A percentile compares a stretch with the other conserved stretches of the same genome.
These are phyloP conservation scores for Eimeria zaria DNA, from an alignment of 169 alveolate species.

Conservation along the genomic window DNA sequence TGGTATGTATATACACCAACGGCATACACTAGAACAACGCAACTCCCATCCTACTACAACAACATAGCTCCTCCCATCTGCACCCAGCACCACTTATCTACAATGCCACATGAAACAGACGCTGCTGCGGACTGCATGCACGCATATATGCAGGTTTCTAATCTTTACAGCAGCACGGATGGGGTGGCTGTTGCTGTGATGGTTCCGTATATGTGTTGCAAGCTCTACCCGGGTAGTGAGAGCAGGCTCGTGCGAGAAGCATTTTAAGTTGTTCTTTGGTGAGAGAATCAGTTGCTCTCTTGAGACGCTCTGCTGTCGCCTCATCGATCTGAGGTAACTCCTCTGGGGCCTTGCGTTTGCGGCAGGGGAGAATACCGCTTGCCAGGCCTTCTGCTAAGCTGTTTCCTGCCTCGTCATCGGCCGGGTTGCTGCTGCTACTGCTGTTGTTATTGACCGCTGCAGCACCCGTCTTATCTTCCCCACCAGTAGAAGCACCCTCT, in stretches of 20 bases:
- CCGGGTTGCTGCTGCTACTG: slow-evolving; percentile 8
- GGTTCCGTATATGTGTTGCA: neutral
- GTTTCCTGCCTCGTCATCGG: neutral
- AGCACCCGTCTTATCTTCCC: neutral
- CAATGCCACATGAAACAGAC: too few relatives aligned
- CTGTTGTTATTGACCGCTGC: neutral
- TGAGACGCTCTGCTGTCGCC: slow-evolving; percentile 59
- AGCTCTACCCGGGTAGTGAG: slow-evolving; percentile 70
- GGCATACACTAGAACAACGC: neutral
- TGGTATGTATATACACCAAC: too few relatives aligned
- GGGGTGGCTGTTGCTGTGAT: too few relatives aligned
- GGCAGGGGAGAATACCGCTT: slow-evolving; percentile 50
- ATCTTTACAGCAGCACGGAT: too few relatives aligned
- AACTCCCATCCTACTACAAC: neutral
- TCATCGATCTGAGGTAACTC: slow-evolving; percentile 57
- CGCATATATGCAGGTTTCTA: neutral
- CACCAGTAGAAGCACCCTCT: neutral
- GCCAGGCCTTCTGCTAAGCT: slow-evolving; percentile 46
- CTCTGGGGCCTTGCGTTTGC: slow-evolving; percentile 72
- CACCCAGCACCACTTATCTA: too few relatives aligned
- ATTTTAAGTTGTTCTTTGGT: slow-evolving; percentile 61
- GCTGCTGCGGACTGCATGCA: neutral
- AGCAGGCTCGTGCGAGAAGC: slow-evolving; percentile 75
- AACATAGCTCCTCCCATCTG: neutral
- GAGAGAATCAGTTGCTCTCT: slow-evolving; percentile 23